phyloP scores from a whole-genome alignment of 2,329 filamentous ascomycete genomes.

The Cladobotryum protrusum region DNA sequence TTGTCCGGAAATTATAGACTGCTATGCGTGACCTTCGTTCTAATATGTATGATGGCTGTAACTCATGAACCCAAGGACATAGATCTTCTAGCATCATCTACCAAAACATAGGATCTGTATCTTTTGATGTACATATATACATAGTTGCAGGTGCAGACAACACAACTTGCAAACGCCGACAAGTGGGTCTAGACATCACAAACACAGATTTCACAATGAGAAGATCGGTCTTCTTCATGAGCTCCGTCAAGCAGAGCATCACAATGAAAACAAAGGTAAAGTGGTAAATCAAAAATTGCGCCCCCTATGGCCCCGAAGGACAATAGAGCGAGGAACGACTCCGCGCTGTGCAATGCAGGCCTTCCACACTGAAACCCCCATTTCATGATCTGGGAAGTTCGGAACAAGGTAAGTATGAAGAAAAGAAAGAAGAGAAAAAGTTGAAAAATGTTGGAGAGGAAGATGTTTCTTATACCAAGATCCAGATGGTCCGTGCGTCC shows the following conservation, averaged over 20 bases:
- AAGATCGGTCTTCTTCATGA: conserved; percentile 37
- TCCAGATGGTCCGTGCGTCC: conserved; percentile 6
- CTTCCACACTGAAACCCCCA: conserved; percentile 32
- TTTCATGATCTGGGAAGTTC: conserved; percentile 37
- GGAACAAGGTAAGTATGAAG: conserved; percentile 49
- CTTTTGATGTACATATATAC: too few relatives aligned
- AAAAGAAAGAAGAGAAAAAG: conserved; percentile 23
- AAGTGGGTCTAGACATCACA: too few relatives aligned
- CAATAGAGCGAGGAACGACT: conserved; percentile 40
- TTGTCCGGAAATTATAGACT: not conserved
- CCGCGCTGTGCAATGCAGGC: conserved; percentile 50
- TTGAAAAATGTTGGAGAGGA: not conserved
- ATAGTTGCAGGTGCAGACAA: too few relatives aligned
- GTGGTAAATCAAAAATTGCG: conserved; percentile 43
- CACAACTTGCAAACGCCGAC: too few relatives aligned
- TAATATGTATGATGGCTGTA: too few relatives aligned
- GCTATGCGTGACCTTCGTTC: too few relatives aligned
- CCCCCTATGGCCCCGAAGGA: conserved; percentile 45
- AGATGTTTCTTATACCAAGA: conserved; percentile 7
- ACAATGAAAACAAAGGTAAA: conserved; percentile 44
- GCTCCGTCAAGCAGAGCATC: conserved; percentile 30
- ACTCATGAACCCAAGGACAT: too few relatives aligned
- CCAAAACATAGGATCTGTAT: too few relatives aligned
- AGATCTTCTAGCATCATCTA: too few relatives aligned
- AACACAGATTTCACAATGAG: too few relatives aligned